Evolutionary conservation across 2,329 filamentous ascomycete species (phyloP).

Genomic region (Xenoacremonium recifei): DNA sequence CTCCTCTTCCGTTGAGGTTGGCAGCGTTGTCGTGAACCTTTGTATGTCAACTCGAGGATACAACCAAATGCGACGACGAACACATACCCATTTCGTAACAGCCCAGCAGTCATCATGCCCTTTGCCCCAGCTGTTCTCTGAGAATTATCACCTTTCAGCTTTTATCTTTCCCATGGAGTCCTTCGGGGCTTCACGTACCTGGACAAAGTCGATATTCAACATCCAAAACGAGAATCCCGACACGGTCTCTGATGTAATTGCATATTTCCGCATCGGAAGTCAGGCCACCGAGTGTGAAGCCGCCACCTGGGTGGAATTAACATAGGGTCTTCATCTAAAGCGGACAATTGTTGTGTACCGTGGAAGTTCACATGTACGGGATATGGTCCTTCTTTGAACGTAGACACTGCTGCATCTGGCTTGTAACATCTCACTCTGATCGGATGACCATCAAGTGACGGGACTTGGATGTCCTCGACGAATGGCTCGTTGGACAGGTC

Average conservation of each 20-base stretch:
- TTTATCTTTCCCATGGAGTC: too few relatives aligned
- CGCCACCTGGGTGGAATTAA: too few relatives aligned
- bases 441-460: conserved; percentile 5
- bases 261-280: conserved; percentile 4
- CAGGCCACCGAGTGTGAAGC: conserved; percentile 5
- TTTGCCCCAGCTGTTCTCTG: conserved; percentile 4
- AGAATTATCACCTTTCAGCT: too few relatives aligned
- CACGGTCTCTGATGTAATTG: conserved; percentile 5
- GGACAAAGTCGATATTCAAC: background rate
- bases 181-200: too few relatives aligned
- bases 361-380: background rate
- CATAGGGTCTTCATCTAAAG: too few relatives aligned
- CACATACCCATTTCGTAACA: conserved; percentile 7
- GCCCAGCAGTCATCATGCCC: conserved; percentile 10
- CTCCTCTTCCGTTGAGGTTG: conserved; percentile 1
- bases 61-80: background rate
- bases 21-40: background rate
- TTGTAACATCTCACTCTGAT: conserved; percentile 5
- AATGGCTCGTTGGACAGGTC: conserved; percentile 7
- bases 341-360: too few relatives aligned
- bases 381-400: background rate
- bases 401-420: conserved; percentile 7
- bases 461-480: conserved; percentile 8
- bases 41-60: too few relatives aligned
- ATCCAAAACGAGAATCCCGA: conserved; percentile 5